Evolutionary conservation across 2,329 filamentous ascomycete genomes (phyloP).

Genomic region (Cryphonectria japonica): DNA sequence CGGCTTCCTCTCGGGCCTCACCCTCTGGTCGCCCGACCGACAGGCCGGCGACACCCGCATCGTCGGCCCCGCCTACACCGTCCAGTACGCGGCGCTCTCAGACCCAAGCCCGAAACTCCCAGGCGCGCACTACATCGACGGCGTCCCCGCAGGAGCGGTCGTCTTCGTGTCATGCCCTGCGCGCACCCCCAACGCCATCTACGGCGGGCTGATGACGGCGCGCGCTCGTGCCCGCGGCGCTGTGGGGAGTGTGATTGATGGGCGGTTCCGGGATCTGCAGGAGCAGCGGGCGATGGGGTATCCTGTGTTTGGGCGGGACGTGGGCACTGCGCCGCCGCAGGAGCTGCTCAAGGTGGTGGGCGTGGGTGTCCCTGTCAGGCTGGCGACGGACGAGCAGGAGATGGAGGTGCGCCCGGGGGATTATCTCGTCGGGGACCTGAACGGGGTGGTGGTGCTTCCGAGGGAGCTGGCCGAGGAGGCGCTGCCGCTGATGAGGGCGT

Average conservation of each 20-base stretch:
- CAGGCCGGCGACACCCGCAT: constrained; percentile 57
- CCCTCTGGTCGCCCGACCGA: constrained; percentile 57
- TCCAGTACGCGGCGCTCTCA: constrained; percentile 52
- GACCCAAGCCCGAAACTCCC: constrained; percentile 49
- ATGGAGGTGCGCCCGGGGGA: constrained; percentile 47
- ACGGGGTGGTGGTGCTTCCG: constrained; percentile 50
- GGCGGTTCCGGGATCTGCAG: constrained; percentile 55
- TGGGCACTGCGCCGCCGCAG: constrained; percentile 49
- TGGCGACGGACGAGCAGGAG: constrained; percentile 44
- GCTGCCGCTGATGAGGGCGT: constrained; percentile 45
- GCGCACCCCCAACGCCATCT: constrained; percentile 53
- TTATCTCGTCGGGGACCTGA: constrained; percentile 50
- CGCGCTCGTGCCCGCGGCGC: constrained; percentile 50
- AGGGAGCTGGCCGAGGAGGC: constrained; percentile 43
- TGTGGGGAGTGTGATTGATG: constrained; percentile 55
- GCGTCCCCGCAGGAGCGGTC: constrained; percentile 49
- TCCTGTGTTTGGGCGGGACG: constrained; percentile 50
- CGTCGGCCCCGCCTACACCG: constrained; percentile 58
- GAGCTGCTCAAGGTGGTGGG: constrained; percentile 47
- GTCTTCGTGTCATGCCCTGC: constrained; percentile 55
- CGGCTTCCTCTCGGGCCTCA: constrained; percentile 57
- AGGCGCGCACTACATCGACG: constrained; percentile 56
- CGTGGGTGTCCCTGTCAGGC: constrained; percentile 45
- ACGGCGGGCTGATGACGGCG: constrained; percentile 58
- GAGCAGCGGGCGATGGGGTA: constrained; percentile 55